Evolutionary conservation across 2,329 filamentous ascomycete species (phyloP).

Genomic region (Hortaea werneckii): DNA sequence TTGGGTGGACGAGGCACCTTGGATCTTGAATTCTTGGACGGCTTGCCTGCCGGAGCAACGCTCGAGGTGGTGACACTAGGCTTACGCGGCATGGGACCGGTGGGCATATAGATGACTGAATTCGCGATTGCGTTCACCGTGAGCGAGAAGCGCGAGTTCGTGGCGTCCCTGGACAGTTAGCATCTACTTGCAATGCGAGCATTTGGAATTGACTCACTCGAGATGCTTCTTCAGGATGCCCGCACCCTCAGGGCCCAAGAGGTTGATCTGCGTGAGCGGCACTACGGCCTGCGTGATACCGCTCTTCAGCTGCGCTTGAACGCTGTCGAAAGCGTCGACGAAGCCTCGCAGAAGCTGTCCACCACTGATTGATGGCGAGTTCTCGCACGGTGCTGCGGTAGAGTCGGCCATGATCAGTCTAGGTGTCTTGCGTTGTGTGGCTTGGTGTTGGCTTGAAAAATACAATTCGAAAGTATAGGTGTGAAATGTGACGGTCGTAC

Average conservation of each 20-base stretch:
- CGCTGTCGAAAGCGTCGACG: constrained; percentile 2
- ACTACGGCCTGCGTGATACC: constrained; percentile 1
- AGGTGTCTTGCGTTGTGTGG: not conserved
- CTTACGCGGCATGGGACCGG: constrained; percentile 1
- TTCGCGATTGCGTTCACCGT: constrained; percentile 1
- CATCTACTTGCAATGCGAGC: not conserved
- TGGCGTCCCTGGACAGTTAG: not conserved
- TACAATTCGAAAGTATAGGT: too few species aligned
- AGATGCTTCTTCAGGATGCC: constrained; percentile 4
- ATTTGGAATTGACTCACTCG: constrained; percentile 1
- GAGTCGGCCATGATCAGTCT: constrained; percentile 1
- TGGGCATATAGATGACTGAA: constrained; percentile 1
- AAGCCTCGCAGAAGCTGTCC: constrained; percentile 1
- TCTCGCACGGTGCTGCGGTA: not conserved
- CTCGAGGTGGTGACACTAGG: not conserved
- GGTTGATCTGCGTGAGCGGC: constrained; percentile 1
- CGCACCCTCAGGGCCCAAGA: constrained; percentile 3
- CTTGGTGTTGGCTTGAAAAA: not conserved
- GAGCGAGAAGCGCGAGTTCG: not conserved
- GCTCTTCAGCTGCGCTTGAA: constrained; percentile 3
- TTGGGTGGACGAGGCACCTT: constrained; percentile 38
- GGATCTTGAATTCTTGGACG: constrained; percentile 1
- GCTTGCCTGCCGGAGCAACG: not conserved
- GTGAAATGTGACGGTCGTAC: not conserved
- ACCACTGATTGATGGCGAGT: not conserved